Base-by-base conservation (phyloP, 2,329 filamentous ascomycete species). In the Pleoardoris graminearum region DNA sequence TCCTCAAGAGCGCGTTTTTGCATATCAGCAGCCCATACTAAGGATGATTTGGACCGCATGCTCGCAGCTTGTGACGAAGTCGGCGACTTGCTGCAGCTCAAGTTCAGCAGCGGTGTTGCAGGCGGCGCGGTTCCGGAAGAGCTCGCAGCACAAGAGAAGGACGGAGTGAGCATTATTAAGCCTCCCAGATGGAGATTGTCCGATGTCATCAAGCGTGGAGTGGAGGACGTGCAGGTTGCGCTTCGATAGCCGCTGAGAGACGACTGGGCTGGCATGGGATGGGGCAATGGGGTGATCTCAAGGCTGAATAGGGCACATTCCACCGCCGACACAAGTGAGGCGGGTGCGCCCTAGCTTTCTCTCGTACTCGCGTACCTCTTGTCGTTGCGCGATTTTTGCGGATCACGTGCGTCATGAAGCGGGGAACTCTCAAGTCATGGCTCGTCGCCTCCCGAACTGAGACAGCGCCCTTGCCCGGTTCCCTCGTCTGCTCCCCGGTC, bases 1-100 rank as follows among this genome's bases (percentile, higher is more conserved):
- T 95, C 90, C 57, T 97, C 93, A 17, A 89, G 94, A 59, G 94
- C 91, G 45, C 89, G 94, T 42, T 97, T 99, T 84, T 99, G 94
- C 72, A 86, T 99, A 48, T 96, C 91, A 3, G 87, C 94, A 2
- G 91, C 94, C 1, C 94, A 99, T 79, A 99, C 95, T 76, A 99
- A 99, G 80, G 94, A 99, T 45, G 94, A 99, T 72, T 83, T 99
- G 66, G 94, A 99, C 74, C 86, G 93, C 43, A 79, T 99, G 53
- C 79, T 99, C 45, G 82, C 85, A 4, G 94, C 94, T 14, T 97
- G 93, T 67, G 91, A 97, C 69, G 90, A 97, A 74, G 86, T 97
- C 51, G 92, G 93, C 51, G 90, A 96, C 60, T 83, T 96, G 19
- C 79, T 99, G 50, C 92, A 97, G 75, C 82, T 99, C 70, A 97